Conservation (phyloP, 441 rosid genomes). For the Euphorbia corollata region DNA sequence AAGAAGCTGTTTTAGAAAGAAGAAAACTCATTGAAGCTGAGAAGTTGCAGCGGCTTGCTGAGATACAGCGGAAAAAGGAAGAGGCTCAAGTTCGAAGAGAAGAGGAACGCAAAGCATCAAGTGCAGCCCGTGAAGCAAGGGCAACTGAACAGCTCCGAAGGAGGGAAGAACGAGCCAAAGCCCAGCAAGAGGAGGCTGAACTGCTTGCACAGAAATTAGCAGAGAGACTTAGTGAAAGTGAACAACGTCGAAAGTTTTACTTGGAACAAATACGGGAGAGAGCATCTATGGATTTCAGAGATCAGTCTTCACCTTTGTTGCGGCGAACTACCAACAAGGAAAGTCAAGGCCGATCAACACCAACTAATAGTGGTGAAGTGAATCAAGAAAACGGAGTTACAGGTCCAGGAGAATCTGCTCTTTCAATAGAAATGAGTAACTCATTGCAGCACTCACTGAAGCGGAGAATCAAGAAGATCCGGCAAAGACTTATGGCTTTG, state of each 20-base stretch:
- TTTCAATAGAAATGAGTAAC: slow-evolving; percentile 30
- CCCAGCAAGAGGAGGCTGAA: slow-evolving; percentile 88
- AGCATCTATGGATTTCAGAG: slow-evolving; percentile 83
- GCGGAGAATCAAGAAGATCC: slow-evolving; percentile 59
- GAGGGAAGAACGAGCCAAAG: slow-evolving; percentile 72
- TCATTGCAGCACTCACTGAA: slow-evolving; percentile 52
- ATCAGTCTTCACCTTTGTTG: slow-evolving; percentile 66
- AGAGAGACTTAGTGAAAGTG: slow-evolving; percentile 70
- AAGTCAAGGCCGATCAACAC: slow-evolving; percentile 46
- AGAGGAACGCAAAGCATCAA: slow-evolving; percentile 79
- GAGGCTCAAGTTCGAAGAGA: slow-evolving; percentile 83
- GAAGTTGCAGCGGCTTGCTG: slow-evolving; percentile 74
- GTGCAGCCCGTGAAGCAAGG: slow-evolving; percentile 77
- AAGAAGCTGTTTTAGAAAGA: slow-evolving; percentile 75
- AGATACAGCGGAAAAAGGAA: slow-evolving; percentile 72
- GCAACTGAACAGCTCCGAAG: slow-evolving; percentile 67
- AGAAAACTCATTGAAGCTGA: slow-evolving; percentile 76
- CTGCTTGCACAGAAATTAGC: slow-evolving; percentile 69
- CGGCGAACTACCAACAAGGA: slow-evolving; percentile 55
- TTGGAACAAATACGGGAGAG: slow-evolving; percentile 77
- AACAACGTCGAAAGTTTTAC: slow-evolving; percentile 70
- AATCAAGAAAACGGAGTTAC: slow-evolving; percentile 35
- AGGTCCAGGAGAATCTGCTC: slow-evolving; percentile 29
- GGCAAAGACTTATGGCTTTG: slow-evolving; percentile 74
- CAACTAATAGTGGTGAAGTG: slow-evolving; percentile 40